phyloP scores from a whole-genome alignment of 768 basidiomycete genomes.

The Wakefieldia striispora region DNA sequence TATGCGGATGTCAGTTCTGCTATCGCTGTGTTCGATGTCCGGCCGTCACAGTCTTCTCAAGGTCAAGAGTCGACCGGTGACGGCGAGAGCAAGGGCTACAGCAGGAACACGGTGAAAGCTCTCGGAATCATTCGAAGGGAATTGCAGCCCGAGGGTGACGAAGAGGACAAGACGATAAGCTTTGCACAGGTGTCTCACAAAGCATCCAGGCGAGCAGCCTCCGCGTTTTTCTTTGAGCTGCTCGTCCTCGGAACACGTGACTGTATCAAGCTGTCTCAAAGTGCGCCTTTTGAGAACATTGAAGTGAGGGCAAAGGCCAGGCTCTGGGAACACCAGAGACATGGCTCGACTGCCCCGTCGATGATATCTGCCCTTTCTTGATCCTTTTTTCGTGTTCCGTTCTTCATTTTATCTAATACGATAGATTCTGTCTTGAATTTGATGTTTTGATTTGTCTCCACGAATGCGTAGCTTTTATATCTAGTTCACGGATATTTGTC shows the following conservation, averaged over 20 bases:
- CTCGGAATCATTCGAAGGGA: slow-evolving; percentile 72
- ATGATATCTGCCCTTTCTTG: slow-evolving; percentile 34
- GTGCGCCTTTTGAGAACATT: slow-evolving; percentile 79
- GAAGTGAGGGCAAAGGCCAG: slow-evolving; percentile 76
- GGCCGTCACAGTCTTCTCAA: slow-evolving; percentile 53
- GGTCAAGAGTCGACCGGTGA: slow-evolving; percentile 42
- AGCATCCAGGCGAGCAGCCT: slow-evolving; percentile 87
- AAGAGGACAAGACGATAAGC: slow-evolving; percentile 62
- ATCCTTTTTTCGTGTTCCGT: slow-evolving; percentile 14
- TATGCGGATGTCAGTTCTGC: slow-evolving; percentile 73
- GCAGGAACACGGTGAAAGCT: slow-evolving; percentile 87
- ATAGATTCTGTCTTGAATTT: not conserved
- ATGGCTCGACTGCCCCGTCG: slow-evolving; percentile 44
- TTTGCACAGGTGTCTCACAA: slow-evolving; percentile 80
- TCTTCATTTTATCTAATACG: slow-evolving; percentile 7
- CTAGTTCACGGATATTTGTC: slow-evolving; percentile 2
- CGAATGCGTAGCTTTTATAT: slow-evolving; percentile 7
- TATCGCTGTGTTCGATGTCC: slow-evolving; percentile 77
- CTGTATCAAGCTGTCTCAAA: slow-evolving; percentile 79
- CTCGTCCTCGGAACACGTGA: slow-evolving; percentile 93
- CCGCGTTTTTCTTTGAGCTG: slow-evolving; percentile 97
- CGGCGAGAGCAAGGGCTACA: slow-evolving; percentile 71
- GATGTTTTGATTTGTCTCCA: not conserved
- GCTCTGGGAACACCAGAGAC: slow-evolving; percentile 74
- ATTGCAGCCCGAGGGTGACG: slow-evolving; percentile 52